Evolutionary conservation across 768 basidiomycete species (phyloP).

Genomic region (Rhizopogon vesiculosus): DNA sequence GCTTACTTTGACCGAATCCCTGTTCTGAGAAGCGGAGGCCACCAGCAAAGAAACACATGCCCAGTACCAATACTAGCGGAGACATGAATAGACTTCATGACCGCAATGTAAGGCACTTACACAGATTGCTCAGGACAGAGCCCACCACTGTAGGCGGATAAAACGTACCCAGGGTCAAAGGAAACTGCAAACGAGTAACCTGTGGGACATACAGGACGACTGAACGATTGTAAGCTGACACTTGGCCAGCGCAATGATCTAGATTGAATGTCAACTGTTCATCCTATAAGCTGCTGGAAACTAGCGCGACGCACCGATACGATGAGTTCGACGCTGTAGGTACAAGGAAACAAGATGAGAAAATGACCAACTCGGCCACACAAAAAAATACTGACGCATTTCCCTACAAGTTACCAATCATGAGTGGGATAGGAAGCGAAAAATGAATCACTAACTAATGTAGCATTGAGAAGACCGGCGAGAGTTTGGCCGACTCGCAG

Average conservation of each 20-base stretch:
- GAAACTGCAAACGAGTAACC: neutral
- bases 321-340: conserved; percentile 50
- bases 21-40: conserved; percentile 75
- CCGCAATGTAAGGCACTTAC: conserved; percentile 28
- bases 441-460: no score
- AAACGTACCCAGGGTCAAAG: neutral
- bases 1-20: conserved; percentile 66
- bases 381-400: no score
- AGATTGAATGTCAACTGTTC: neutral
- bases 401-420: no score
- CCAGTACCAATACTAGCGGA: conserved; percentile 74
- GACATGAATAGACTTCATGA: neutral
- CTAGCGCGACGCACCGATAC: conserved; percentile 54
- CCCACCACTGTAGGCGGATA: conserved; percentile 55
- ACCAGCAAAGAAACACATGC: conserved; percentile 83
- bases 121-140: conserved; percentile 74
- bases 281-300: neutral
- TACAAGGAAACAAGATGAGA: neutral
- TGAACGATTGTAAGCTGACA: conserved; percentile 82
- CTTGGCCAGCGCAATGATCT: conserved; percentile 78
- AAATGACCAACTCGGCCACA: neutral
- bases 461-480: no score
- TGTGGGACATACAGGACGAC: conserved; percentile 49
- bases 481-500: no score
- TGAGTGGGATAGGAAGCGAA: no score